Base-by-base conservation (phyloP, 805 yeast genomes). In the Yarrowia sp. region DNA sequence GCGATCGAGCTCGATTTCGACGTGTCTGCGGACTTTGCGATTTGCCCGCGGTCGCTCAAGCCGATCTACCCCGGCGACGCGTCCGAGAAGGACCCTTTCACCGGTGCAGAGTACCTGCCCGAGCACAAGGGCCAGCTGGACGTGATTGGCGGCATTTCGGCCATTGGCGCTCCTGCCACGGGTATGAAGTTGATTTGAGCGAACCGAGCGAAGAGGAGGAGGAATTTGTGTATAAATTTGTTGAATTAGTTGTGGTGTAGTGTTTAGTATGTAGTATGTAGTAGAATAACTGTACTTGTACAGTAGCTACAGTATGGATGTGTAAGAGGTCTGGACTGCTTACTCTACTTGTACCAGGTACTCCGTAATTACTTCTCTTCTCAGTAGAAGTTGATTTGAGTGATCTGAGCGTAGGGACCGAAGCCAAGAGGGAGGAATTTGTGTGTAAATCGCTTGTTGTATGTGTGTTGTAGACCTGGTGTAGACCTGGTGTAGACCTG, bases 1-100 rank as follows among this genome's bases (percentile, higher is more conserved):
- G 91, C 94, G 3, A 79, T 92, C 65, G 94, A 90, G 71, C 84
- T 92, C 68, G 96, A 93, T 72, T 94, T 91, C 72, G 97, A 94
- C 72, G 96, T 92, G 62, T 88, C 85, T 72, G 93, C 96, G 2
- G 91, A 88, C 63, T 92, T 92, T 73, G 94, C 88, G 56, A 85
- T 94, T 63, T 94, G 98, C 78, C 88, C 96, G 16, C 81, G 87
- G 14, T 84, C 96, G 18, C 83, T 81, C 70, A 88, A 97, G 7
- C 99, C 99, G 55, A 89, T 94, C 63, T 93, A 92, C 75, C 81
- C 81, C 67, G 94, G 91, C 16, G 76, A 86, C 29, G 86, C 88
- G 36, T 74, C 71, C 38, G 91, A 83, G 29, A 69, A 81, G 25
- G 98, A 94, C 71, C 90, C 96, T 16, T 77, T 96, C 67, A 90